phyloP scores from a whole-genome alignment of 2,329 filamentous ascomycete genomes.

The Fonsecaea monophora region DNA sequence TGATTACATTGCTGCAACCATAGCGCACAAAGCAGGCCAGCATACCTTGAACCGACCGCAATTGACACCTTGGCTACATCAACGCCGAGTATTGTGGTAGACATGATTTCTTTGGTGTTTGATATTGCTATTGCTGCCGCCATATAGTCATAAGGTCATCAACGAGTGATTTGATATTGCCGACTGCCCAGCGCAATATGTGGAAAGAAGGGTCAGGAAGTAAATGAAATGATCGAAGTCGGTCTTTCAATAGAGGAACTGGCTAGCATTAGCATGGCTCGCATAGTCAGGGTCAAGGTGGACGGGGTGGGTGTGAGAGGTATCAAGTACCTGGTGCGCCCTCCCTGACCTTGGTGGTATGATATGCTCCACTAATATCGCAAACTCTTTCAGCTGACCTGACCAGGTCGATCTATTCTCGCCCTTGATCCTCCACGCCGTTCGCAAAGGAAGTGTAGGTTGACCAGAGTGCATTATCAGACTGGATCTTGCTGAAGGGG shows the following conservation, averaged over 20 bases:
- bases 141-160: constrained; percentile 28
- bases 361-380: constrained; percentile 32
- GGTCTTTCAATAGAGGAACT: constrained; percentile 21
- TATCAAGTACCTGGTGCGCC: constrained; percentile 27
- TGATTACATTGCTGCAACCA: constrained; percentile 7
- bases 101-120: constrained; percentile 26
- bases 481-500: constrained; percentile 18
- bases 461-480: constrained; percentile 32
- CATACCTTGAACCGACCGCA: constrained; percentile 31
- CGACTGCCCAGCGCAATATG: constrained; percentile 15
- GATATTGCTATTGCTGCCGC: constrained; percentile 28
- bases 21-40: neutral
- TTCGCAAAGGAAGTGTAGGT: constrained; percentile 27
- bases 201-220: constrained; percentile 24
- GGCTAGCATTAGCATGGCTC: constrained; percentile 22
- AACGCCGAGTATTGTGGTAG: constrained; percentile 24
- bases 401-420: neutral
- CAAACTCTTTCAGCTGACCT: constrained; percentile 13
- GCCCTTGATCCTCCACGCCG: constrained; percentile 14
- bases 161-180: constrained; percentile 35
- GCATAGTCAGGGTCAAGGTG: neutral
- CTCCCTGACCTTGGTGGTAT: constrained; percentile 5
- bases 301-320: neutral
- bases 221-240: constrained; percentile 29
- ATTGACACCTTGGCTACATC: constrained; percentile 22